Percentiles rank a stretch among this genome's conserved stretches.
Evolutionary conservation across 345 rosid genomes (phyloP).

Genomic region (Raphanus sativus): DNA sequence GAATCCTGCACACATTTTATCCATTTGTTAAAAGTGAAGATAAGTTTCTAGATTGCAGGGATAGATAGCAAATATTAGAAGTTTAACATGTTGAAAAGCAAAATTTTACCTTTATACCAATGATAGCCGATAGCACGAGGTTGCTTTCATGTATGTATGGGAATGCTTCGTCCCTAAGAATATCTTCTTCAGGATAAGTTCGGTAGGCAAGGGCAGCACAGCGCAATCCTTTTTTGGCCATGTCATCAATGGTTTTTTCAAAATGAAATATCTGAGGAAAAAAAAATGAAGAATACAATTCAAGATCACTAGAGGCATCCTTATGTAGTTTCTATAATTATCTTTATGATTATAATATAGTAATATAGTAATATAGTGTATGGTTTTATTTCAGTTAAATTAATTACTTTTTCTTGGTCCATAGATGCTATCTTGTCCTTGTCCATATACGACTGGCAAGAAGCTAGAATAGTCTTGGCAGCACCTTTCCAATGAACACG

Average conservation of each 20-base stretch:
- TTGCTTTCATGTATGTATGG: neutral
- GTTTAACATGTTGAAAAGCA: neutral
- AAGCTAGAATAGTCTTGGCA: neutral
- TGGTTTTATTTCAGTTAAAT: neutral
- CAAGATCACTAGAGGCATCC: neutral
- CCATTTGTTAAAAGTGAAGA: neutral
- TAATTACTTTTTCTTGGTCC: neutral
- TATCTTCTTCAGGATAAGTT: neutral
- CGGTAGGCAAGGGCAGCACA: constrained; percentile 1
- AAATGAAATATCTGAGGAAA: neutral
- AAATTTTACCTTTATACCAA: constrained; percentile 1
- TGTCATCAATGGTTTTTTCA: neutral
- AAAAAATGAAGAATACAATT: neutral
- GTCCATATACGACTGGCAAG: neutral
- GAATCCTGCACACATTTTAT: neutral
- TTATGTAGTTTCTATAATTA: neutral
- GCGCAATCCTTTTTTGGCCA: neutral
- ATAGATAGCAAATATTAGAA: neutral
- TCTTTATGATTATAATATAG: neutral
- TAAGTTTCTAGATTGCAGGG: neutral
- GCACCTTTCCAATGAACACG: constrained; percentile 1
- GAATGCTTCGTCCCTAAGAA: neutral
- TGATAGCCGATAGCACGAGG: neutral
- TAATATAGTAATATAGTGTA: neutral
- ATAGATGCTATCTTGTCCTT: neutral